Conservation (phyloP, 345 rosid genomes). For the Salix arbutifolia region DNA sequence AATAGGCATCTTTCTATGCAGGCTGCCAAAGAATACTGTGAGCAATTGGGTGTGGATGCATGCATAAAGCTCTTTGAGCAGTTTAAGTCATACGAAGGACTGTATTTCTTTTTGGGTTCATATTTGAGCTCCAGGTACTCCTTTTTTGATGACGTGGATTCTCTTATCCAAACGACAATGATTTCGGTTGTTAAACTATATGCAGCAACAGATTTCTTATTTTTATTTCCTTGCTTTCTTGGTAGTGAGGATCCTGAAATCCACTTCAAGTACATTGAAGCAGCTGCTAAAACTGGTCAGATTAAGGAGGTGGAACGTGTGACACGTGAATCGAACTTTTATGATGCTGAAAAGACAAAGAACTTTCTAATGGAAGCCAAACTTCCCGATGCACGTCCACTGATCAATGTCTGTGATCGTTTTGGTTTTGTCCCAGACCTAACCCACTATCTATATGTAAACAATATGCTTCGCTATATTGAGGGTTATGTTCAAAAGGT, state of each 20-base stretch:
- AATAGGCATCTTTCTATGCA: slow-evolving; percentile 22
- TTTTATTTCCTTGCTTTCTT: slow-evolving; percentile 5
- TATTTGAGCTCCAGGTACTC: slow-evolving; percentile 85
- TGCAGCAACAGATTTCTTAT: background rate
- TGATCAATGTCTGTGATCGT: slow-evolving; percentile 94
- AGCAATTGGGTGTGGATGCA: slow-evolving; percentile 88
- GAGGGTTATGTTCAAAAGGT: slow-evolving; percentile 99
- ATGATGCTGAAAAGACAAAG: slow-evolving; percentile 92
- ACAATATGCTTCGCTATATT: slow-evolving; percentile 85
- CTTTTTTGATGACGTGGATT: background rate
- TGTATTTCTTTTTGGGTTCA: slow-evolving; percentile 92
- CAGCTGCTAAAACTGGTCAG: slow-evolving; percentile 87
- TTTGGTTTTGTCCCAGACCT: slow-evolving; percentile 94
- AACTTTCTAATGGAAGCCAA: slow-evolving; percentile 96
- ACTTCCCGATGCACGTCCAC: slow-evolving; percentile 95
- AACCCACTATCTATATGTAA: slow-evolving; percentile 85
- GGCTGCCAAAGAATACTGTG: slow-evolving; percentile 95
- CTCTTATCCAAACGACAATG: background rate
- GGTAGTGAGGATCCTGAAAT: slow-evolving; percentile 96
- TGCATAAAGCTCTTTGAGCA: slow-evolving; percentile 94
- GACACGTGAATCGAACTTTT: slow-evolving; percentile 91
- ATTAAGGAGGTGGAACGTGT: slow-evolving; percentile 98
- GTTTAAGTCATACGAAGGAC: slow-evolving; percentile 90
- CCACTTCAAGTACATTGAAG: slow-evolving; percentile 95
- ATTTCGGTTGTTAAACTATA: background rate